Evolutionary conservation across 768 basidiomycete genomes (phyloP), one percentile per base, ranked within the genome.

Genomic region (Tephrocybe sp.): DNA sequence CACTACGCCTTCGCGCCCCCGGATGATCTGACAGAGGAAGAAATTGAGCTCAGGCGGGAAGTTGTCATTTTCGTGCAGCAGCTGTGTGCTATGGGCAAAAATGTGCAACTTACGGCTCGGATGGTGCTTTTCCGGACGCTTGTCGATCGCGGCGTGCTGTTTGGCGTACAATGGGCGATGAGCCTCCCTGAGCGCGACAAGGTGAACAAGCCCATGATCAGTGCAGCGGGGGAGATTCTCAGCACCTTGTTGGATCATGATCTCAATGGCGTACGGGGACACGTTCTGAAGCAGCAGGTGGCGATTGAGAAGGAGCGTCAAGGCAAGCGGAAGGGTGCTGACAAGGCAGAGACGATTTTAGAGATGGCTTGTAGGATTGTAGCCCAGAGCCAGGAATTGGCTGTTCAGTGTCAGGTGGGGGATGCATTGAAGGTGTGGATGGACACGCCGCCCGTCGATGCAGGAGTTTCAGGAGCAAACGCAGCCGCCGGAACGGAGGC

Each of bases 1-100:
- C 45, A 64, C 36, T 84, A 81, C 58, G 75, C 79, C n/a, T 83
- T 78, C 49, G 74, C 78, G 2, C 79, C 84, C 33, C 74, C 79
- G 6, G 81, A 79, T 47, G 70, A 77, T 44, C 71, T 84, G 36
- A 69, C 75, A n/a, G 78, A 78, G 43, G 73, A 72, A 17, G 84
- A 84, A 32, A 68, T 82, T 45, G 67, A 63, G 26, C 76, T 81
- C 32, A 82, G 85, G 54, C 80, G 82, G 31, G 89, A 95, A 59
- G 88, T 94, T 22, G 80, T 98, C 41, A 70, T 87, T 39, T 85
- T 99, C 55, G 76, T 99, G 40, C 93, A 97, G 60, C 93, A 98
- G 58, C 80, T 98, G 8, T 90, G 91, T 62, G 77, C 86, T 50
- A 95, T 99, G 90, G 94, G 91, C 52, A 99, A 98, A 78, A 94